Evolutionary conservation across 225 moss, liverwort and hornwort genomes (phyloP).

Genomic region (Bryoerythrophyllum caledonicum): DNA sequence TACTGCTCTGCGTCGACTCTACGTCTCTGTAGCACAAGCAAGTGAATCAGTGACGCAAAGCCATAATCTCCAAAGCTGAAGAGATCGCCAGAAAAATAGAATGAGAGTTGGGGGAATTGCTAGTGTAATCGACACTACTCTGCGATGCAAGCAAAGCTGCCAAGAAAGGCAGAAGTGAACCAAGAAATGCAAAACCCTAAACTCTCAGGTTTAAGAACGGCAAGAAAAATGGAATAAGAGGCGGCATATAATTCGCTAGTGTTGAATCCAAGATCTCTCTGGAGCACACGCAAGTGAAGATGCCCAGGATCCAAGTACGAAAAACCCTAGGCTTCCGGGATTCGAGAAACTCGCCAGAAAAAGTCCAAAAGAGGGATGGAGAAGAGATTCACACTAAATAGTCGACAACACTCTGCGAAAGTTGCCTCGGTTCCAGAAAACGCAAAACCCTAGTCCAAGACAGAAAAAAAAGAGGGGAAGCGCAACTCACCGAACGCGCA

Average conservation of each 20-base stretch:
- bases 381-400: background rate
- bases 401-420: too few species aligned
- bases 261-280: too few species aligned
- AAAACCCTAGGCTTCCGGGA: background rate
- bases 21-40: background rate
- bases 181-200: too few species aligned
- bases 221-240: too few species aligned
- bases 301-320: background rate
- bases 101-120: background rate
- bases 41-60: background rate
- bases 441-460: background rate
- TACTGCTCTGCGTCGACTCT: too few species aligned
- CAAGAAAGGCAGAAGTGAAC: too few species aligned
- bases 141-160: too few species aligned
- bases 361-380: background rate
- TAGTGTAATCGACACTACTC: background rate
- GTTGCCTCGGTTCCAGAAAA: background rate
- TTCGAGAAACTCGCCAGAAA: background rate
- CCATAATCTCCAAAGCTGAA: background rate
- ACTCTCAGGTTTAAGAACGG: too few species aligned
- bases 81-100: background rate
- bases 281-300: background rate
- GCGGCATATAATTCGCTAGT: too few species aligned
- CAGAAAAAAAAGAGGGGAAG: background rate
- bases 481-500: slow-evolving; percentile 77